Percentiles rank a stretch among this genome's conserved stretches.
Evolutionary conservation across 2,329 filamentous ascomycete genomes (phyloP).

Genomic region (Penicillium sp.): DNA sequence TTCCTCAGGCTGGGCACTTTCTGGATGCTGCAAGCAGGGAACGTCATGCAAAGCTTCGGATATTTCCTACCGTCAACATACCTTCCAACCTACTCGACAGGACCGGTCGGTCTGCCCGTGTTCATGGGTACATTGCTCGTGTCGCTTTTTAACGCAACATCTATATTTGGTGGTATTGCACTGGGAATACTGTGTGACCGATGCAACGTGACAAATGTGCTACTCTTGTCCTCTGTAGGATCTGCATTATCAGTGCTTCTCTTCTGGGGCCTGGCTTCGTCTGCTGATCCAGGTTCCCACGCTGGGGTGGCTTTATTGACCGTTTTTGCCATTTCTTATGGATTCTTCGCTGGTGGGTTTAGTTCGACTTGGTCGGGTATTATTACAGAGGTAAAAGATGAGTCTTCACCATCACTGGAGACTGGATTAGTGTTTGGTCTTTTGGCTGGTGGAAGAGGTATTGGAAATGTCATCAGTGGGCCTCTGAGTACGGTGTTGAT

Average conservation of each 20-base stretch:
- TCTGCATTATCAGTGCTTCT: conserved; percentile 59
- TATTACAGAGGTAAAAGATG: conserved; percentile 53
- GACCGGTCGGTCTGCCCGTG: conserved; percentile 27
- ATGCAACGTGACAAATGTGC: conserved; percentile 29
- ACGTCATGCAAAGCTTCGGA: conserved; percentile 40
- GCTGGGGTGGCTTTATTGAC: conserved; percentile 54
- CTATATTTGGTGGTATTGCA: conserved; percentile 31
- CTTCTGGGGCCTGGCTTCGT: conserved; percentile 61
- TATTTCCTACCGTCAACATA: conserved; percentile 40
- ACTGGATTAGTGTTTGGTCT: conserved; percentile 35
- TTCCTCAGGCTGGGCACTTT: conserved; percentile 39
- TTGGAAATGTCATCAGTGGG: conserved; percentile 43
- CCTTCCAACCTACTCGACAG: conserved; percentile 36
- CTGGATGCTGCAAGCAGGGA: conserved; percentile 44
- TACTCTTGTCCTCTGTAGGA: conserved; percentile 54
- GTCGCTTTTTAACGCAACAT: conserved; percentile 36
- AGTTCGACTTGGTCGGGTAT: conserved; percentile 61
- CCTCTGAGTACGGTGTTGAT: conserved; percentile 58
- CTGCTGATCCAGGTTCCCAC: conserved; percentile 17
- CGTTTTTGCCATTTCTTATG: conserved; percentile 62
- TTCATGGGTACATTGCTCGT: conserved; percentile 33
- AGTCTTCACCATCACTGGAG: conserved; percentile 28
- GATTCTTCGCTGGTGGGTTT: conserved; percentile 65
- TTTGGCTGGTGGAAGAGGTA: conserved; percentile 34
- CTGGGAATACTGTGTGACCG: conserved; percentile 33